Percentiles rank a stretch among this genome's conserved stretches.
Evolutionary conservation across 805 yeast species (phyloP).

Genomic region (Teunomyces gatunensis): DNA sequence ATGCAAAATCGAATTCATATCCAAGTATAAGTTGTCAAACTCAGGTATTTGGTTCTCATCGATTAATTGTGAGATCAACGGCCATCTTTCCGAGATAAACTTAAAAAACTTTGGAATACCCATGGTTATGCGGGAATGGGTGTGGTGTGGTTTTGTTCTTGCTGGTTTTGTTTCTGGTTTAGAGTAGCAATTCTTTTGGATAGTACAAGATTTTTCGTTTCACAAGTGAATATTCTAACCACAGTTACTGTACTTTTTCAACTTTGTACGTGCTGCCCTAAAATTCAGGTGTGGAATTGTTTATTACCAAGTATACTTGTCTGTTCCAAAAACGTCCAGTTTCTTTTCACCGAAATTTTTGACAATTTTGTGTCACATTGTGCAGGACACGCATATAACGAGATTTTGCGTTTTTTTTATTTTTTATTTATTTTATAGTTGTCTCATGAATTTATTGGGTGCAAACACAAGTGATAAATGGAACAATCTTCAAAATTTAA

Average conservation of each 20-base stretch:
- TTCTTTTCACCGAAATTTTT: neutral
- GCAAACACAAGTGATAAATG: neutral
- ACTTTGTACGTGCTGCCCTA: neutral
- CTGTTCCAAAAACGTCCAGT: neutral
- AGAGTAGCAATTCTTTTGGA: neutral
- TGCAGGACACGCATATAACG: neutral
- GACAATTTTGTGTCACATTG: neutral
- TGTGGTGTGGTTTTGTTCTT: neutral
- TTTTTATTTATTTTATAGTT: too few species aligned
- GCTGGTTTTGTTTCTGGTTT: neutral
- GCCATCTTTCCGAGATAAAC: slow-evolving; percentile 99
- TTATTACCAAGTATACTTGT: neutral
- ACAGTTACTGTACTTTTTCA: neutral
- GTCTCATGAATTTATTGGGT: neutral
- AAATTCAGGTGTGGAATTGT: slow-evolving; percentile 1
- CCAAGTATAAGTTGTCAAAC: slow-evolving; percentile 90
- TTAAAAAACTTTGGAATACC: slow-evolving; percentile 98
- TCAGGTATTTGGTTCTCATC: slow-evolving; percentile 79
- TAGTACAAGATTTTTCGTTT: neutral
- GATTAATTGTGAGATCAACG: slow-evolving; percentile 82
- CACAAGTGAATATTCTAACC: neutral
- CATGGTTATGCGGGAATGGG: neutral
- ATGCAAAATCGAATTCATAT: slow-evolving; percentile 96
- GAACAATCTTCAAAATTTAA: neutral
- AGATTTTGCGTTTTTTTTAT: too few species aligned